Evolutionary conservation across 2,329 filamentous ascomycete species (phyloP).

Genomic region (Leptographium procerum): DNA sequence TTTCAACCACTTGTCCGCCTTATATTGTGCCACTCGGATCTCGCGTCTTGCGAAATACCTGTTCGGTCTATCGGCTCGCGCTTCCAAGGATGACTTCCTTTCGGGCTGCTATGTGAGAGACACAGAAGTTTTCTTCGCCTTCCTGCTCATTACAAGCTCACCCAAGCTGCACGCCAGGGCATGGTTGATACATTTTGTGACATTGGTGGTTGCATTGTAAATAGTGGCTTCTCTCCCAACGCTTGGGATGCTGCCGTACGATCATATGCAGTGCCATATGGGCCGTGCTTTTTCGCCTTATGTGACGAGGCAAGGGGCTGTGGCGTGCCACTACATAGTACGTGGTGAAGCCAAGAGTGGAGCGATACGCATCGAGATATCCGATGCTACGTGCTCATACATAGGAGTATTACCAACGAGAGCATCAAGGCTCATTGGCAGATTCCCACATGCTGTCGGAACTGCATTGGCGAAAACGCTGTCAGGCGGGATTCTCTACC

Average conservation of each 20-base stretch:
- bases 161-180: constrained; percentile 6
- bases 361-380: no score
- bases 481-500: no score
- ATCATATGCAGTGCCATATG: background rate
- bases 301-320: background rate
- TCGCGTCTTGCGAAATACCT: constrained; percentile 7
- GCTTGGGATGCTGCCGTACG: background rate
- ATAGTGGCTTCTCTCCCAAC: background rate
- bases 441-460: no score
- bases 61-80: constrained; percentile 1
- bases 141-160: background rate
- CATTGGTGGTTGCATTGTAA: background rate
- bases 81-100: background rate
- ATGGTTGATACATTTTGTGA: constrained; percentile 6
- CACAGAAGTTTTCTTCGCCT: background rate
- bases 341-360: no score
- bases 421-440: no score
- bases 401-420: no score
- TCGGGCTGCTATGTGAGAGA: background rate
- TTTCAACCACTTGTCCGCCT: constrained; percentile 16
- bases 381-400: no score
- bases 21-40: background rate
- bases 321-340: background rate
- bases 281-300: background rate
- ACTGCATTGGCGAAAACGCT: no score